phyloP scores from a whole-genome alignment of 2,329 filamentous ascomycete genomes.

The Talaromyces amestolkiae region DNA sequence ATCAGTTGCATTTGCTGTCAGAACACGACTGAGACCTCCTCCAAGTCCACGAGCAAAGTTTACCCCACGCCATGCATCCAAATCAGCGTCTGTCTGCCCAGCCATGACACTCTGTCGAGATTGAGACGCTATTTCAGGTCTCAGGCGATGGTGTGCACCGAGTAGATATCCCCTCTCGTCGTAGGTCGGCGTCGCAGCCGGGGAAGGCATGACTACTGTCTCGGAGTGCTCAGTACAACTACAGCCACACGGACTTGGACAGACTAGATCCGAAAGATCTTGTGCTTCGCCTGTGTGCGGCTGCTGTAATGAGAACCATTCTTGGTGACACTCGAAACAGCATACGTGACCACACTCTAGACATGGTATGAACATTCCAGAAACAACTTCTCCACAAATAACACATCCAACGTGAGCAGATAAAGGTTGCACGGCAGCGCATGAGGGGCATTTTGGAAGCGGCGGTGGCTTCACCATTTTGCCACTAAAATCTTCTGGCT shows the following conservation, averaged over 20 bases:
- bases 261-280: conserved; percentile 26
- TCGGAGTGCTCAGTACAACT: conserved; percentile 40
- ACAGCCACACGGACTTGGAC: conserved; percentile 50
- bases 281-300: neutral
- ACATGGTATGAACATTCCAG: conserved; percentile 48
- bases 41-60: conserved; percentile 44
- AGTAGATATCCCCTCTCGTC: conserved; percentile 21
- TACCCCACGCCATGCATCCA: conserved; percentile 37
- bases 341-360: conserved; percentile 49
- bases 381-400: conserved; percentile 44
- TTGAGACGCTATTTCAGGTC: conserved; percentile 20
- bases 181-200: conserved; percentile 8
- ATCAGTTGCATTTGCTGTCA: conserved; percentile 23
- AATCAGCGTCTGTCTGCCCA: conserved; percentile 34
- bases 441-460: conserved; percentile 34
- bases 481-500: conserved; percentile 24
- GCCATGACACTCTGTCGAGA: conserved; percentile 20
- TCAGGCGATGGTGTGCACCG: conserved; percentile 20
- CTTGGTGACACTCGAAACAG: conserved; percentile 45
- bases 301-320: conserved; percentile 37
- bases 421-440: conserved; percentile 34
- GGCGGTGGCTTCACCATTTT: conserved; percentile 23
- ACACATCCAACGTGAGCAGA: conserved; percentile 41
- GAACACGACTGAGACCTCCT: conserved; percentile 42
- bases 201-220: conserved; percentile 9